These are phyloP conservation scores for Sextonia rubra DNA, from an alignment of 164 flowering plant species.

Conservation along the genomic window DNA sequence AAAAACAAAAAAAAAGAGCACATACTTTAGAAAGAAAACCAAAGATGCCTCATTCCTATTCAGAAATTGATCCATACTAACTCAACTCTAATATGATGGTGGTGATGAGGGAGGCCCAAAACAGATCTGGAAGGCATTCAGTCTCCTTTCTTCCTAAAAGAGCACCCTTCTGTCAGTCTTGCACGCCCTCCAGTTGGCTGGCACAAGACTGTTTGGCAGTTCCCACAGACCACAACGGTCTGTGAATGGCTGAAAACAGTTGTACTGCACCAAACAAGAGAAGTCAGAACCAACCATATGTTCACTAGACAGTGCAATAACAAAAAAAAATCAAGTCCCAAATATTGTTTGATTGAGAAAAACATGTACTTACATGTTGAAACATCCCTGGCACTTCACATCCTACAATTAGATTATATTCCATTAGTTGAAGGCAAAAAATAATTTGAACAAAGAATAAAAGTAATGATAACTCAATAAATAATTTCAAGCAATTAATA, in stretches of 20 bases:
- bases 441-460: too few species aligned
- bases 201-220: constrained; percentile 17
- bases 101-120: background rate
- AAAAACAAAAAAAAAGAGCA: background rate
- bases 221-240: constrained; percentile 18
- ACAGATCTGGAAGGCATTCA: background rate
- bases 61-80: background rate
- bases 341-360: background rate
- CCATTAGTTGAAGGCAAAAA: background rate
- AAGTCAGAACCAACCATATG: background rate
- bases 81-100: background rate
- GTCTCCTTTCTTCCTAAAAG: constrained; percentile 17
- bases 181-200: constrained; percentile 21
- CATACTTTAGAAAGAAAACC: background rate
- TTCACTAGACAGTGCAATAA: background rate
- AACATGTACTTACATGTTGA: constrained; percentile 10
- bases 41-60: constrained; percentile 1
- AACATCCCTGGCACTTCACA: constrained; percentile 21
- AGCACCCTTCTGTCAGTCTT: constrained; percentile 17
- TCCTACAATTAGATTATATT: constrained; percentile 5
- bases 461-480: too few species aligned
- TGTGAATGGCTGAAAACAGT: constrained; percentile 19
- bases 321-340: background rate
- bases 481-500: too few species aligned
- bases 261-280: constrained; percentile 6